Percentiles rank a stretch among this genome's conserved stretches.
phyloP scores from a whole-genome alignment of 2,329 filamentous ascomycete genomes.

The Moelleriella libera region DNA sequence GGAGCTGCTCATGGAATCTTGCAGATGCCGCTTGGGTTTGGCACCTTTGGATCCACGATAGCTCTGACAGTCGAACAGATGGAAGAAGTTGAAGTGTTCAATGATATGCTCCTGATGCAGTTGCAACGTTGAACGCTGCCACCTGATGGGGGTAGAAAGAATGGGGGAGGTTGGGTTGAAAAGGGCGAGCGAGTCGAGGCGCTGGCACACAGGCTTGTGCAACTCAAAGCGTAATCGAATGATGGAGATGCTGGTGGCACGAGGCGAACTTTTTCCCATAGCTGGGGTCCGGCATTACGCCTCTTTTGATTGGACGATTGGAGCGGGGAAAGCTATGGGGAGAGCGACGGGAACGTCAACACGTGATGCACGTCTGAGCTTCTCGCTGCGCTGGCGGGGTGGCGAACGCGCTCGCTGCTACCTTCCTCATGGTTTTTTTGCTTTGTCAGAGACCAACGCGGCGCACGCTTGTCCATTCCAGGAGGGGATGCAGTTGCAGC shows the following conservation, averaged over 20 bases:
- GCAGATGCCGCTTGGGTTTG: no score
- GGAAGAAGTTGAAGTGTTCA: not conserved
- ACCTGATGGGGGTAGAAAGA: not conserved
- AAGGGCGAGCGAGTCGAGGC: constrained; percentile 1
- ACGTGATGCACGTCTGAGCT: constrained; percentile 2
- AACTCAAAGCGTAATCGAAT: constrained; percentile 6
- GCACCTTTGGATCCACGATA: no score
- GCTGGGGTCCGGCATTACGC: constrained; percentile 1
- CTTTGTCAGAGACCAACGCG: no score
- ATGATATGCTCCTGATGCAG: not conserved
- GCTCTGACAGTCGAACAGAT: no score
- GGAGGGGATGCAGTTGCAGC: constrained; percentile 1
- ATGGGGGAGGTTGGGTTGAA: constrained; percentile 1
- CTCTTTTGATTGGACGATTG: constrained; percentile 14
- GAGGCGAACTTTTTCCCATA: constrained; percentile 7
- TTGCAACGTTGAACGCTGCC: not conserved
- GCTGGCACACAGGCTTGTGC: constrained; percentile 6
- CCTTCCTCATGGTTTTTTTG: no score
- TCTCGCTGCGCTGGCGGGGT: not conserved
- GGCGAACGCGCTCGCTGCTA: not conserved
- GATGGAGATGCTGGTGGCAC: constrained; percentile 8
- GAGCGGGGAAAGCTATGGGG: constrained; percentile 12
- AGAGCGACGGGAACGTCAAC: constrained; percentile 2
- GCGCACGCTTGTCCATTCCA: not conserved
- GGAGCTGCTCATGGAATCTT: no score